Percentiles rank a stretch among this genome's conserved stretches.
Conservation (phyloP, 306 rosid species). For the Ammopiptanthus mongolicus region DNA sequence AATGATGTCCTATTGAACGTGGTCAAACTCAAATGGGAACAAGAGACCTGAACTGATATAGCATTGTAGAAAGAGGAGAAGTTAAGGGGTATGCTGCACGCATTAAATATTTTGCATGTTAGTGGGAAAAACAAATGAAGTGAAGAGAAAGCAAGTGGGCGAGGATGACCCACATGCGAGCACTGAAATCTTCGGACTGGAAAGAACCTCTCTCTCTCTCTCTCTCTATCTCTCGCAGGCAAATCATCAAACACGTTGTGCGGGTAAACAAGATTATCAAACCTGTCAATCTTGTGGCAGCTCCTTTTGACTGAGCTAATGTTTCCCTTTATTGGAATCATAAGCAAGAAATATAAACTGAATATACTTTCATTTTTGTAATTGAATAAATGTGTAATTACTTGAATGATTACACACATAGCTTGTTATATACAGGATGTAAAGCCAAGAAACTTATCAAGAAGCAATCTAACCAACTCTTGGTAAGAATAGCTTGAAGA, state of each 20-base stretch:
- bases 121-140: conserved; percentile 18
- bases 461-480: no score
- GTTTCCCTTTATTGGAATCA: no score
- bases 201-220: not conserved
- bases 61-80: not conserved
- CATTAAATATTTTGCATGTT: conserved; percentile 23
- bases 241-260: conserved; percentile 9
- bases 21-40: conserved; percentile 36
- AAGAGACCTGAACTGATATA: conserved; percentile 8
- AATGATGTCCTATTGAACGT: conserved; percentile 1
- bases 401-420: no score
- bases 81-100: conserved; percentile 23
- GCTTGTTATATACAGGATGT: no score
- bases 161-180: conserved; percentile 37
- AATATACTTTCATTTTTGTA: no score
- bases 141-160: conserved; percentile 27
- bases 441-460: no score
- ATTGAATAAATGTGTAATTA: no score
- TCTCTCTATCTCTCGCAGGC: not conserved
- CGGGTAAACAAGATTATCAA: conserved; percentile 9
- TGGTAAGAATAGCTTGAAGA: no score
- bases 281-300: conserved; percentile 18
- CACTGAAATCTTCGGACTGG: conserved; percentile 10
- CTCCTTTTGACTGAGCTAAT: conserved; percentile 13
- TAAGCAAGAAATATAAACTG: no score